These are phyloP conservation scores for Jimgerdemannia flammicorona DNA, from an alignment of 192 early-diverging fungal genomes.

Conservation along the genomic window DNA sequence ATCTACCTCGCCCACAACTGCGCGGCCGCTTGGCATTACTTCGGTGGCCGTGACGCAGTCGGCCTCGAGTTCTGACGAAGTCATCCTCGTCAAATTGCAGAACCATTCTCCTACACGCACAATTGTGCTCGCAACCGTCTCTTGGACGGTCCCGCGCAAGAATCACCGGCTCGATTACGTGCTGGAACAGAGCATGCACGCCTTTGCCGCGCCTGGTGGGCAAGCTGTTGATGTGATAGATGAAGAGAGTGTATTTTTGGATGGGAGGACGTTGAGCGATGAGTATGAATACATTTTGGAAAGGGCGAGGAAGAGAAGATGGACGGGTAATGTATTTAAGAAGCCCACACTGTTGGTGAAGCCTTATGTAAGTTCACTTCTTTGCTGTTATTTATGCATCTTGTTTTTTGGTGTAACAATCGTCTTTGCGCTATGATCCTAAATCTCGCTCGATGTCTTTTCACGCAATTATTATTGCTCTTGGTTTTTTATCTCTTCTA, in stretches of 20 bases:
- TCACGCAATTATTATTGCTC: too few relatives aligned
- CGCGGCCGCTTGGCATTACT: not conserved
- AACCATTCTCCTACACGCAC: not conserved
- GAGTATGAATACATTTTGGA: slow-evolving; percentile 53
- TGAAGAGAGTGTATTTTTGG: slow-evolving; percentile 12
- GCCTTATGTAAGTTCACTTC: slow-evolving; percentile 28
- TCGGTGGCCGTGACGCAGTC: not conserved
- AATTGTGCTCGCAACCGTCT: not conserved
- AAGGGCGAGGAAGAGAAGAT: slow-evolving; percentile 32
- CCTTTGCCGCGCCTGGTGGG: not conserved
- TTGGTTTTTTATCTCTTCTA: too few relatives aligned
- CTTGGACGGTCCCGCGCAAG: not conserved
- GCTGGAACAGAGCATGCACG: not conserved
- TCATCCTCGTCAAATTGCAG: not conserved
- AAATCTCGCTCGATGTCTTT: too few relatives aligned
- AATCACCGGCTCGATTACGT: not conserved
- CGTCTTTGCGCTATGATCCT: too few relatives aligned
- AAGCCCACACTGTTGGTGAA: slow-evolving; percentile 40
- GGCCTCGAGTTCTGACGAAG: not conserved
- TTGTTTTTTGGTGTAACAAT: not conserved
- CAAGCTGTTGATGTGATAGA: not conserved
- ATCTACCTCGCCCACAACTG: not conserved
- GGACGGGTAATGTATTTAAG: slow-evolving; percentile 33
- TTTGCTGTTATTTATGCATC: not conserved
- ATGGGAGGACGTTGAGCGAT: slow-evolving; percentile 35